Percentiles rank a stretch among this genome's conserved stretches.
Evolutionary conservation across 2,329 filamentous ascomycete genomes (phyloP).

Genomic region (Botrytis cinerea): DNA sequence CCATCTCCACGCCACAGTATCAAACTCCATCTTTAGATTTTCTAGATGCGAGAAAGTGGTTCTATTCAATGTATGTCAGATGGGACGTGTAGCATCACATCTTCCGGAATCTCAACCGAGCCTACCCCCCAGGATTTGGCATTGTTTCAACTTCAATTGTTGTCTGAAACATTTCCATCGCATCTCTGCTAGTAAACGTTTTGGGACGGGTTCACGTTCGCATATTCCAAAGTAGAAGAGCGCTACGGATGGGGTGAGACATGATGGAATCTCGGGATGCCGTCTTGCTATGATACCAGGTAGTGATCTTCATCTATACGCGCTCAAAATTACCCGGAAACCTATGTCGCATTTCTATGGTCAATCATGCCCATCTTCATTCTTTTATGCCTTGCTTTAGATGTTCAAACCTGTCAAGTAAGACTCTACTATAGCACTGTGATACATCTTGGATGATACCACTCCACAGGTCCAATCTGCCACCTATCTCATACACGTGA

Average conservation of each 20-base stretch:
- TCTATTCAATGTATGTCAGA: conserved; percentile 2
- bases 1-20: background rate
- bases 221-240: background rate
- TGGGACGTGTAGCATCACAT: background rate
- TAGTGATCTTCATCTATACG: background rate
- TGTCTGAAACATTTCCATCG: conserved; percentile 13
- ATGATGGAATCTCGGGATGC: background rate
- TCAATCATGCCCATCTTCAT: background rate
- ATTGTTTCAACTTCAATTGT: conserved; percentile 9
- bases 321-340: background rate
- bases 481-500: background rate
- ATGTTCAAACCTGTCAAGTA: background rate
- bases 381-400: background rate
- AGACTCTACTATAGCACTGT: background rate
- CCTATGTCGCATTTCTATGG: too few species aligned
- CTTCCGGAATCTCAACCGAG: background rate
- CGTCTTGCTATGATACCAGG: background rate
- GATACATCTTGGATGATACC: background rate
- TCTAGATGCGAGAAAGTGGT: conserved; percentile 1
- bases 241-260: background rate
- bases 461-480: background rate
- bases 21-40: background rate
- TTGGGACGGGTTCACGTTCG: background rate
- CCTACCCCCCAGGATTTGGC: background rate
- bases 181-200: background rate